Base-by-base conservation (phyloP, 495 filamentous ascomycete species). In the Gamarada debralockiae region DNA sequence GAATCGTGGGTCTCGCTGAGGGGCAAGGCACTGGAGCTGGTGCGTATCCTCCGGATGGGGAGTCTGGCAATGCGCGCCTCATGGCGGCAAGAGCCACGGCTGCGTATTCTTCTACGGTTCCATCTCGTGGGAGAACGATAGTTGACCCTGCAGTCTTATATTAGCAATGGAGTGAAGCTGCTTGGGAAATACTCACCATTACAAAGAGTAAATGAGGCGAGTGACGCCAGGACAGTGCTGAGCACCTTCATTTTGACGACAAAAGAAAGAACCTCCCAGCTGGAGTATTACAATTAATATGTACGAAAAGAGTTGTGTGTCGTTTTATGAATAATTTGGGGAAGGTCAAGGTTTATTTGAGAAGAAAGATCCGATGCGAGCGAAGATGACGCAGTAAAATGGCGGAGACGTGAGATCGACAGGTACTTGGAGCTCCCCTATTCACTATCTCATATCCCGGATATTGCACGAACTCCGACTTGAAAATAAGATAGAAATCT, bases 21-120 rank as follows among this genome's bases (percentile, higher is more conserved):
- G 82, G 82, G 40, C 82, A 85, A 20, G 68, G 48, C 7, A 81
- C 79, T 12, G 45, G 51, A 15, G 67, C 67, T 9, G 82, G 82
- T 3, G 79, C 73, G 61, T 85, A 85, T 15, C 69, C 67, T 24
- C 76, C 77, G 13, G 62, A 61, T 3, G 82, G 81, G 14, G 73
- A 72, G 59, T 84, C 67, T n/a, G 82, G 77, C 4, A 59, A 29
- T 38, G 62, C 62, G 10, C 62, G 58, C 21, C 57, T 52, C 13
- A 23, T 21, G 12, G 48, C 46, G 17, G 46, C 15, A 14, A 52
- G 21, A 10, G 48, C 41, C n/a, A 52, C 46, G 1, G 59, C 51
- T 18, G 50, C 27, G 38, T 42, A 43, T 8, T 58, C 56, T 41
- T 58, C 50, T 24, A 44, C 47, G 1, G 60, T 55, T 12, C 50